phyloP scores from a whole-genome alignment of 768 basidiomycete genomes.

The Cantharellus cinnabarinus region DNA sequence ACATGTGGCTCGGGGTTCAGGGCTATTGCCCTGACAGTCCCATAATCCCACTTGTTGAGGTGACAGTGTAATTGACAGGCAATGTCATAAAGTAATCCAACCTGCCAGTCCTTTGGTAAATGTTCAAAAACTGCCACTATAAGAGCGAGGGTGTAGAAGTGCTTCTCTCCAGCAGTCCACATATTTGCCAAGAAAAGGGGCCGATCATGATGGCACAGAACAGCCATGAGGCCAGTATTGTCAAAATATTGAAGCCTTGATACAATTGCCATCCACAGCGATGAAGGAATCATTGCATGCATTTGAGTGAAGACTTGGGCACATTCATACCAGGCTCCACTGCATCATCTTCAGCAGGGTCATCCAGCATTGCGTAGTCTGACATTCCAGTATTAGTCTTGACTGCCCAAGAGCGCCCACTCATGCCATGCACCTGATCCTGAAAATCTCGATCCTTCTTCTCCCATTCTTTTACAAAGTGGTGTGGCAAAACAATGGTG shows the following conservation, averaged over 20 bases:
- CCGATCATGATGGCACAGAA: neutral
- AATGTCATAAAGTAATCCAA: neutral
- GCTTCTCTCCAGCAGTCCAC: neutral
- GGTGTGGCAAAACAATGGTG: no score
- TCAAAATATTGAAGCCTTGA: neutral
- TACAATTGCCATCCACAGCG: neutral
- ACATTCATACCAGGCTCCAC: no score
- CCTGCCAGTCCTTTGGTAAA: no score
- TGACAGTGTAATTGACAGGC: neutral
- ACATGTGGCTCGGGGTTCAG: no score
- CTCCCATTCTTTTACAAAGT: no score
- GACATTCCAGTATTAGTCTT: no score
- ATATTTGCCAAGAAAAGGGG: neutral
- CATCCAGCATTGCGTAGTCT: no score
- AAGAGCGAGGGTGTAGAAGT: neutral
- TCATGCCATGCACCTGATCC: no score
- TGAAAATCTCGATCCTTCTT: no score
- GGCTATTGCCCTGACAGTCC: no score
- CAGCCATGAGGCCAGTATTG: neutral
- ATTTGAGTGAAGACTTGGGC: neutral
- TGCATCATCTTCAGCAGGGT: no score
- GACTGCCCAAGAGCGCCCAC: no score
- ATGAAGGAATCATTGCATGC: neutral
- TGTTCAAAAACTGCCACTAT: neutral
- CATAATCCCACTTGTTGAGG: neutral